These are phyloP conservation scores for Aspergillus intermedius DNA, from an alignment of 2,329 filamentous ascomycete species.

Conservation along the genomic window DNA sequence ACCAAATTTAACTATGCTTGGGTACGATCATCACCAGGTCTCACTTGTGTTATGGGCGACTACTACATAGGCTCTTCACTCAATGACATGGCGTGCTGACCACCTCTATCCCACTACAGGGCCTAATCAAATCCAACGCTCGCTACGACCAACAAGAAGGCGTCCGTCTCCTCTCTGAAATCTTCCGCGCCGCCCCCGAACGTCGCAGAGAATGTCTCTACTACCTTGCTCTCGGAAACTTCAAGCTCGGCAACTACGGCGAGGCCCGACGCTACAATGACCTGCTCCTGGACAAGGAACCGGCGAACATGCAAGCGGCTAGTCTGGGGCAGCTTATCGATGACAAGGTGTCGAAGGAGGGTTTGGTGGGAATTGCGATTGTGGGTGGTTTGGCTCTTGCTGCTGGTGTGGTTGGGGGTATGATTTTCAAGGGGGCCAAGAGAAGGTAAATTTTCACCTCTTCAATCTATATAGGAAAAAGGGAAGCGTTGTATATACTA, in stretches of 20 bases:
- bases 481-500: no score
- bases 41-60: no score
- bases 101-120: conserved; percentile 45
- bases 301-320: conserved; percentile 79
- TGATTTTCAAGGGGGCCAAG: conserved; percentile 70
- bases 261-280: conserved; percentile 95
- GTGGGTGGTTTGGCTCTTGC: conserved; percentile 87
- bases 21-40: conserved; percentile 49
- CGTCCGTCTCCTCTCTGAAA: conserved; percentile 87
- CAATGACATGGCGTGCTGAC: no score
- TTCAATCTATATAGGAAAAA: not conserved
- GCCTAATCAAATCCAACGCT: conserved; percentile 83
- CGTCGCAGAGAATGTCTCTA: conserved; percentile 95
- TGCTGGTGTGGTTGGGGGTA: conserved; percentile 83
- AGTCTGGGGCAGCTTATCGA: conserved; percentile 86
- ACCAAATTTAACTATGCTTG: conserved; percentile 99
- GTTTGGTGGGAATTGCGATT: conserved; percentile 88
- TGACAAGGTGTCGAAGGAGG: conserved; percentile 92
- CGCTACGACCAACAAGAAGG: conserved; percentile 89
- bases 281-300: conserved; percentile 81
- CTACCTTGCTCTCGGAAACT: conserved; percentile 94
- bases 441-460: conserved; percentile 44
- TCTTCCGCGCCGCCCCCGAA: conserved; percentile 89
- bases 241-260: conserved; percentile 95
- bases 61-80: no score